These are phyloP conservation scores for Hortiboletus campestris DNA, from an alignment of 768 basidiomycete genomes.

Conservation along the genomic window DNA sequence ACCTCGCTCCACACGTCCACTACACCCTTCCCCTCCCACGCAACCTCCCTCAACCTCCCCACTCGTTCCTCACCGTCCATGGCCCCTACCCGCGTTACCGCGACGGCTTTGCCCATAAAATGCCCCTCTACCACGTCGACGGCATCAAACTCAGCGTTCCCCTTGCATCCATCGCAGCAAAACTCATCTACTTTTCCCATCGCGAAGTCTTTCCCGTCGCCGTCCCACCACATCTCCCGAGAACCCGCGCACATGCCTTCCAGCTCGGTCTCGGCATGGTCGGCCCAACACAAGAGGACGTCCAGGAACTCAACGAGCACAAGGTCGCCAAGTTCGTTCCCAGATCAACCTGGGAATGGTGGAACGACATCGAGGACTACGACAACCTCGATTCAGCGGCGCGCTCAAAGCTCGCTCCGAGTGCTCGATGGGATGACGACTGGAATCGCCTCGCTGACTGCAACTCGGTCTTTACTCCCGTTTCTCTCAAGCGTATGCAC, in stretches of 20 bases:
- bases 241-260: conserved; percentile 31
- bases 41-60: conserved; percentile 15
- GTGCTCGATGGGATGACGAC: conserved; percentile 51
- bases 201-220: conserved; percentile 47
- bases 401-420: conserved; percentile 32
- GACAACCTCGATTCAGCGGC: conserved; percentile 27
- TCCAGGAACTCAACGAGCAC: conserved; percentile 53
- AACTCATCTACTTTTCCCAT: conserved; percentile 59
- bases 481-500: conserved; percentile 31
- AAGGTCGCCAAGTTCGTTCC: conserved; percentile 34
- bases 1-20: conserved; percentile 62
- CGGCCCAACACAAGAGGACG: conserved; percentile 56
- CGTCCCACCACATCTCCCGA: conserved; percentile 38
- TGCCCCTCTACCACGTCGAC: conserved; percentile 31
- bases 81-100: conserved; percentile 51
- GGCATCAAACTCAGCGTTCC: conserved; percentile 36
- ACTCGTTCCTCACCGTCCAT: conserved; percentile 38
- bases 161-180: conserved; percentile 55
- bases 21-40: conserved; percentile 49
- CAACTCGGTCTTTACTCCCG: conserved; percentile 33
- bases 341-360: conserved; percentile 20
- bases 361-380: conserved; percentile 10
- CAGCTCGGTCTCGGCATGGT: conserved; percentile 26
- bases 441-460: conserved; percentile 56
- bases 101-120: conserved; percentile 30